These are phyloP conservation scores for Beauveria scarabaeidicola DNA, from an alignment of 2,329 filamentous ascomycete species.

Conservation along the genomic window DNA sequence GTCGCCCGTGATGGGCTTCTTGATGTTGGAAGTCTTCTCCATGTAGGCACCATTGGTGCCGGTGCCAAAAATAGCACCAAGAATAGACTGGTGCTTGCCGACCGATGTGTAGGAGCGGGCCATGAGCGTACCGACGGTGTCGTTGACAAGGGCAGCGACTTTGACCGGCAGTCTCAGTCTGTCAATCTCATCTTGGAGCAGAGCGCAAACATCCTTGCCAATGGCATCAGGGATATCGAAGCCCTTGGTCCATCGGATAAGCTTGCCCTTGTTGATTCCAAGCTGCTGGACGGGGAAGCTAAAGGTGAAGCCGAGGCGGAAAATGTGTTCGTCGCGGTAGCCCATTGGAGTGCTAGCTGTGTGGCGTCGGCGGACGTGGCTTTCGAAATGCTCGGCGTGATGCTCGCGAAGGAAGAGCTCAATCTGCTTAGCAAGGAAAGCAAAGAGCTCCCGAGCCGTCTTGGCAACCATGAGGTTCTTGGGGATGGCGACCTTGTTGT, in stretches of 20 bases:
- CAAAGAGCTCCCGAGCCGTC: constrained; percentile 78
- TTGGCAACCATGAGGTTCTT: constrained; percentile 83
- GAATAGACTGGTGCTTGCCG: constrained; percentile 73
- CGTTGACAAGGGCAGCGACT: constrained; percentile 94
- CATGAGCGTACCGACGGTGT: constrained; percentile 97
- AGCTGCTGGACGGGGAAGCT: constrained; percentile 92
- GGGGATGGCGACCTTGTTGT: constrained; percentile 86
- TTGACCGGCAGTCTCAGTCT: constrained; percentile 77
- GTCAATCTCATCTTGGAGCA: constrained; percentile 87
- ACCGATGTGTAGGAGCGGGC: constrained; percentile 91
- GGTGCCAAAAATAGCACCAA: constrained; percentile 97
- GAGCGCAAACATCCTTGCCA: constrained; percentile 85
- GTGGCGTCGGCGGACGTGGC: constrained; percentile 56
- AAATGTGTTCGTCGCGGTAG: constrained; percentile 65
- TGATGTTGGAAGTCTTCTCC: constrained; percentile 79
- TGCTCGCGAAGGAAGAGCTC: constrained; percentile 79
- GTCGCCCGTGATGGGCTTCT: constrained; percentile 61
- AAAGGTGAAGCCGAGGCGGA: constrained; percentile 97
- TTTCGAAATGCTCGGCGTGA: constrained; percentile 78
- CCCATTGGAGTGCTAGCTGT: constrained; percentile 51
- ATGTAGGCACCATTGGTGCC: constrained; percentile 97
- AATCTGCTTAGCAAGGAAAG: constrained; percentile 88
- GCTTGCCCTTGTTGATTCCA: constrained; percentile 87
- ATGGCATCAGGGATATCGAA: constrained; percentile 94
- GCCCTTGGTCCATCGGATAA: constrained; percentile 97